Conservation (phyloP, 2,329 filamentous ascomycete genomes). For the Neofusicoccum kwambonambiense region DNA sequence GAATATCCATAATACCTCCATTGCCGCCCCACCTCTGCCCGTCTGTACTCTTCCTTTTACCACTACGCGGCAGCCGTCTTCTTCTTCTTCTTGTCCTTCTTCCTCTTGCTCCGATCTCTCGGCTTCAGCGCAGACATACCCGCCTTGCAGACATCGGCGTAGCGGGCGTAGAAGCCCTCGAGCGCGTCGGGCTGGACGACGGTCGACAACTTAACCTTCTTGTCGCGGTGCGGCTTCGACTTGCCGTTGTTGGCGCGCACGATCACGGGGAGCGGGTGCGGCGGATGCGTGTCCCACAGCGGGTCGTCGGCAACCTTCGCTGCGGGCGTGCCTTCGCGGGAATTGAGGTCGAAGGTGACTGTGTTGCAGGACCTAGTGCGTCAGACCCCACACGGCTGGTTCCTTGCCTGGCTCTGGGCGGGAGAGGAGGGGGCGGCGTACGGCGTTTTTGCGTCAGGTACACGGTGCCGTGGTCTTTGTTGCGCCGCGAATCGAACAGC, state of each 20-base stretch:
- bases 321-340: neutral
- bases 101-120: slow-evolving; percentile 82
- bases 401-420: slow-evolving; percentile 19
- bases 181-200: slow-evolving; percentile 73
- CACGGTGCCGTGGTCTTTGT: slow-evolving; percentile 70
- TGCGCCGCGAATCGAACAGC: slow-evolving; percentile 66
- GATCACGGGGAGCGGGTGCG: slow-evolving; percentile 67
- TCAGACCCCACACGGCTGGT: neutral
- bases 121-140: slow-evolving; percentile 92
- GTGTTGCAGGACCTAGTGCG: neutral
- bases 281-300: slow-evolving; percentile 60
- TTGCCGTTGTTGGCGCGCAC: slow-evolving; percentile 82
- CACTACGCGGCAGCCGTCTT: neutral
- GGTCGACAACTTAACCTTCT: slow-evolving; percentile 77
- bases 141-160: slow-evolving; percentile 86
- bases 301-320: slow-evolving; percentile 47
- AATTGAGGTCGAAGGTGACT: slow-evolving; percentile 40
- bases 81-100: slow-evolving; percentile 67
- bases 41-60: neutral
- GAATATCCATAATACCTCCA: too few species aligned
- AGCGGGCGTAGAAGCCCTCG: slow-evolving; percentile 77
- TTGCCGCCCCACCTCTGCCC: too few species aligned
- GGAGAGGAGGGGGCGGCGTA: slow-evolving; percentile 35
- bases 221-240: slow-evolving; percentile 49
- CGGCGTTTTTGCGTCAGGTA: slow-evolving; percentile 75